Percentiles rank a stretch among this genome's conserved stretches.
These are phyloP conservation scores for Camellia japonica DNA, from an alignment of 148 eudicot genomes.

Conservation along the genomic window DNA sequence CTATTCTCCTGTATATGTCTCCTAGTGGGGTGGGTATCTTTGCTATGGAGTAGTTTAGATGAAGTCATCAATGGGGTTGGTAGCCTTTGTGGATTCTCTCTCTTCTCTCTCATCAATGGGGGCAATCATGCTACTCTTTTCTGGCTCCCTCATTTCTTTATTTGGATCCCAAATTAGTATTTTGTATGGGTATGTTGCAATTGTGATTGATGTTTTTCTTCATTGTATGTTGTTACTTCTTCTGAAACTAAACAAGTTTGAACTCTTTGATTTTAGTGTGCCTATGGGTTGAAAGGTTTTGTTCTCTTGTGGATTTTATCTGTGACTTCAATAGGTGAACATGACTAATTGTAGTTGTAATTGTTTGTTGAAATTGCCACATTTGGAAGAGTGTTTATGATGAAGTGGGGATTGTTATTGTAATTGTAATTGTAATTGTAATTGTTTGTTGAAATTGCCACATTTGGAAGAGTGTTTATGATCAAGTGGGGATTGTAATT, in stretches of 20 bases:
- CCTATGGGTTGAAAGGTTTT: neutral
- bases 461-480: neutral
- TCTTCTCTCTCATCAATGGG: neutral
- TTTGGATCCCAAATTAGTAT: neutral
- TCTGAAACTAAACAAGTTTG: neutral
- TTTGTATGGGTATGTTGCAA: neutral
- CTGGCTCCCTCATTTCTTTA: neutral
- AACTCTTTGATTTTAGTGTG: conserved; percentile 5
- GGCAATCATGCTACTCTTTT: neutral
- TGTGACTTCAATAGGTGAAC: conserved; percentile 8
- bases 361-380: too few species aligned
- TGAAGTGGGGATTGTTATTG: too few species aligned
- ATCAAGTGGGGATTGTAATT: too few species aligned
- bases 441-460: neutral
- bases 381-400: too few species aligned
- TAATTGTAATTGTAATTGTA: neutral
- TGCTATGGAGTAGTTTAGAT: conserved; percentile 35
- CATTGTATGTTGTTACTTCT: neutral
- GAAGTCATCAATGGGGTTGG: conserved; percentile 31
- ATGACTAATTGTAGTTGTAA: neutral
- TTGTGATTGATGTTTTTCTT: neutral
- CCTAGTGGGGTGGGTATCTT: conserved; percentile 14
- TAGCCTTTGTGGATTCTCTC: conserved; percentile 9
- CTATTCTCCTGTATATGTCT: conserved; percentile 2
- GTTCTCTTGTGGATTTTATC: neutral